These are phyloP conservation scores for Canavalia gladiata DNA, from an alignment of 306 rosid species.

Conservation along the genomic window DNA sequence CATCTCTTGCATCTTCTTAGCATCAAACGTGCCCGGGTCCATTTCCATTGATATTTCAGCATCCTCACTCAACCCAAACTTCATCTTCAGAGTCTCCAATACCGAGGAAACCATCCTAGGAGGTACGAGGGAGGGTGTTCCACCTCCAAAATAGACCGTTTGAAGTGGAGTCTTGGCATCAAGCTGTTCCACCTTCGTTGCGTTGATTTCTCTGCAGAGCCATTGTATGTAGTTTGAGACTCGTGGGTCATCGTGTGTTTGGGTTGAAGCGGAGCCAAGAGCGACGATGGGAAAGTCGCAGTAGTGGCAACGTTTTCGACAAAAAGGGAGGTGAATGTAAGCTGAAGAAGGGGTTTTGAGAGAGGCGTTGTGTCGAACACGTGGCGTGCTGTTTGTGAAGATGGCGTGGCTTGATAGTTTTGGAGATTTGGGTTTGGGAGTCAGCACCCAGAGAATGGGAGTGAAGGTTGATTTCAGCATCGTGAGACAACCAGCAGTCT, in stretches of 20 bases:
- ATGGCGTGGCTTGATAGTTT: neutral
- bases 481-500: neutral
- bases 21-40: constrained; percentile 97
- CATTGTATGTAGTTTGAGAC: constrained; percentile 67
- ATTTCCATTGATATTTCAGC: constrained; percentile 91
- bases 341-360: constrained; percentile 70
- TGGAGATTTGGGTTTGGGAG: constrained; percentile 55
- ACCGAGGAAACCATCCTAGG: constrained; percentile 71
- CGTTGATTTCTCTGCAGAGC: constrained; percentile 84
- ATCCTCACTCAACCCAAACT: constrained; percentile 68
- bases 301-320: constrained; percentile 95
- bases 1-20: constrained; percentile 64
- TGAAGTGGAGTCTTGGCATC: constrained; percentile 63
- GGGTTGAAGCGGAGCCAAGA: constrained; percentile 74
- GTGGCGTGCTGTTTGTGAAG: constrained; percentile 51
- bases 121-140: constrained; percentile 92
- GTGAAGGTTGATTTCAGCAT: constrained; percentile 71
- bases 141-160: constrained; percentile 90
- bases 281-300: constrained; percentile 97
- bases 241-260: constrained; percentile 72
- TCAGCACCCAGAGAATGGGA: constrained; percentile 63
- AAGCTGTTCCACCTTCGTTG: constrained; percentile 51
- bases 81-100: constrained; percentile 62
- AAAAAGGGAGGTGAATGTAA: constrained; percentile 94
- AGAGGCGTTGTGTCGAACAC: constrained; percentile 79